These are phyloP conservation scores for Astraeus odoratus DNA, from an alignment of 768 basidiomycete genomes.

Conservation along the genomic window DNA sequence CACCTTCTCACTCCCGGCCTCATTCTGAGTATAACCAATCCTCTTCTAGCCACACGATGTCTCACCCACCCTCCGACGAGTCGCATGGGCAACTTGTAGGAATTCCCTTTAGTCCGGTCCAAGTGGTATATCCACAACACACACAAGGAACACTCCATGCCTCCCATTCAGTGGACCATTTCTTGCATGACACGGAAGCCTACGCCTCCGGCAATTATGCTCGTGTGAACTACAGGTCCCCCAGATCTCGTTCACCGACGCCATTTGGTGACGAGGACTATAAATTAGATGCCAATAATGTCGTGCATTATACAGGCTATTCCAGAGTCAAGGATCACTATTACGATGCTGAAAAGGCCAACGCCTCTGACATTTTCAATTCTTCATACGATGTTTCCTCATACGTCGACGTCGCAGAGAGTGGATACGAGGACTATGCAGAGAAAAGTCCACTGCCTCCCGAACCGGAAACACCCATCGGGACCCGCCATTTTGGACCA, in stretches of 20 bases:
- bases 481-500: slow-evolving; percentile 83
- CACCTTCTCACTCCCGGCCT: slow-evolving; percentile 18
- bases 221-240: slow-evolving; percentile 39
- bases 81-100: slow-evolving; percentile 20
- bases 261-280: slow-evolving; percentile 71
- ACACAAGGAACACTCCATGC: slow-evolving; percentile 30
- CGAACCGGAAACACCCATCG: slow-evolving; percentile 46
- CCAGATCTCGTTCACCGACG: slow-evolving; percentile 71
- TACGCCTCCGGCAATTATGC: slow-evolving; percentile 59
- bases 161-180: slow-evolving; percentile 44
- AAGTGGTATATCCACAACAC: slow-evolving; percentile 6
- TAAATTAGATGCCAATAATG: slow-evolving; percentile 47
- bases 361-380: slow-evolving; percentile 1
- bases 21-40: slow-evolving; percentile 20
- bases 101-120: slow-evolving; percentile 18
- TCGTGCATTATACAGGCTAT: slow-evolving; percentile 48
- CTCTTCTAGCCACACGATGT: slow-evolving; percentile 20
- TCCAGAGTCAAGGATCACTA: slow-evolving; percentile 13
- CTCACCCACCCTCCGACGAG: slow-evolving; percentile 33
- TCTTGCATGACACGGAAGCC: slow-evolving; percentile 58
- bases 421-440: slow-evolving; percentile 13
- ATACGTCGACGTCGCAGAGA: slow-evolving; percentile 20
- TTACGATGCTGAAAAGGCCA: slow-evolving; percentile 21
- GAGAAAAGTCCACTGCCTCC: slow-evolving; percentile 24
- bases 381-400: slow-evolving; percentile 28